These are phyloP conservation scores for Trichoderma gamsii DNA, from an alignment of 495 filamentous ascomycete genomes.

Conservation along the genomic window DNA sequence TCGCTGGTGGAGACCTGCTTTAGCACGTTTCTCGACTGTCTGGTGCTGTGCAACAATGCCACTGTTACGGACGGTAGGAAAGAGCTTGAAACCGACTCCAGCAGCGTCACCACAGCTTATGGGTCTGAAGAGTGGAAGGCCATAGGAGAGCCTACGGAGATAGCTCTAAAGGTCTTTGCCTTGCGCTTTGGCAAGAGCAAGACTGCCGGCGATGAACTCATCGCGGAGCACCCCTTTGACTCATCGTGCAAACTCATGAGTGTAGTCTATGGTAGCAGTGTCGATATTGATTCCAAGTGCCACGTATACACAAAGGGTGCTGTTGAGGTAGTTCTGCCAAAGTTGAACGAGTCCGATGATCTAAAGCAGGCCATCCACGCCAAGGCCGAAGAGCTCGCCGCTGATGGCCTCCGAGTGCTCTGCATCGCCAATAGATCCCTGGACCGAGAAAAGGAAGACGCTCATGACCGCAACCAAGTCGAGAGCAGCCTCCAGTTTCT, in stretches of 20 bases:
- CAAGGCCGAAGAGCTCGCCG: conserved; percentile 46
- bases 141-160: conserved; percentile 52
- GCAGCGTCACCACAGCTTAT: conserved; percentile 28
- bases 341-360: conserved; percentile 31
- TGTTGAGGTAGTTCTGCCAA: conserved; percentile 46
- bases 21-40: conserved; percentile 42
- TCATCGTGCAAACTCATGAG: conserved; percentile 57
- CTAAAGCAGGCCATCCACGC: conserved; percentile 32
- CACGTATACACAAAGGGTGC: conserved; percentile 54
- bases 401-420: conserved; percentile 53
- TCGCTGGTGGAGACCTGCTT: conserved; percentile 20
- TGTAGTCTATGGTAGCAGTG: conserved; percentile 40
- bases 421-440: conserved; percentile 40
- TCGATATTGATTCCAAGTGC: conserved; percentile 24
- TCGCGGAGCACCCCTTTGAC: conserved; percentile 56
- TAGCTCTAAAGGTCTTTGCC: conserved; percentile 46
- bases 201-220: conserved; percentile 24
- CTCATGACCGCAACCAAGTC: conserved; percentile 39
- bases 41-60: conserved; percentile 63
- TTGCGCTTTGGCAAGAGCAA: conserved; percentile 34
- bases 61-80: conserved; percentile 53
- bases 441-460: conserved; percentile 25
- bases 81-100: conserved; percentile 29
- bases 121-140: conserved; percentile 45
- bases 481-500: conserved; percentile 56